Evolutionary conservation across 2,329 filamentous ascomycete genomes (phyloP), one percentile per base, ranked within the genome.

Genomic region (Diaporthe aspalathi): DNA sequence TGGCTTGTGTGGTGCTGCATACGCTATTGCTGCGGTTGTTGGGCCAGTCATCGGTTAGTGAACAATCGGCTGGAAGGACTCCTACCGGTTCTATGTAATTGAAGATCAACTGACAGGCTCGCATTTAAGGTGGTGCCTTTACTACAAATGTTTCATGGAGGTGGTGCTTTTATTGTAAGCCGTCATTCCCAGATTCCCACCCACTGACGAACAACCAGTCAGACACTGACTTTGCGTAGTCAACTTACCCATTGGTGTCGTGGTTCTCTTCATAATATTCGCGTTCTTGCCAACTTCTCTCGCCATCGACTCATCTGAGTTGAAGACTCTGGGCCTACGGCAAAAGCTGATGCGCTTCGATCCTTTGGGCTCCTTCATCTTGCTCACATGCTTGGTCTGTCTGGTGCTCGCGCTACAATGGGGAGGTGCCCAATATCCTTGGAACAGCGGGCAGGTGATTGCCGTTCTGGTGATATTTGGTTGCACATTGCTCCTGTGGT

Each of bases 21-120:
- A 54, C 20, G 52, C 52, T 35, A 54, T 54, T 54, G 52, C 52
- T 17, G 52, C 52, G 32, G 52, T 54, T 4, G 52, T 54, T n/a
- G 52, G 52, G 52, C 52, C 52, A 12, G 52, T 54, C 8, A 54
- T 54, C 27, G 52, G 52, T 54, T 20, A 54, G 52, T 54, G n/a
- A 16, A 17, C 52, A 3, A 17, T n/a, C 27, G 35, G 17, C 7
- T 54, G 52, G 17, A 35, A n/a, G n/a, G n/a, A n/a, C n/a, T 54
- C 52, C 32, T 32, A 3, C 50, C 49, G 24, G 12, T 32, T 16
- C 14, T 5, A 12, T 54, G 17, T 16, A 54, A 35, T 12, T 16
- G 14, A 52, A 8, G 49, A 52, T 5, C 8, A n/a, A n/a, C 17
- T 54, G 52, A 54, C 52, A 54, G 7, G 27, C 20, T 17, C 20